Evolutionary conservation across 164 flowering plant genomes (phyloP), one percentile per base, ranked within the genome.

Genomic region (Stephania cephalantha): DNA sequence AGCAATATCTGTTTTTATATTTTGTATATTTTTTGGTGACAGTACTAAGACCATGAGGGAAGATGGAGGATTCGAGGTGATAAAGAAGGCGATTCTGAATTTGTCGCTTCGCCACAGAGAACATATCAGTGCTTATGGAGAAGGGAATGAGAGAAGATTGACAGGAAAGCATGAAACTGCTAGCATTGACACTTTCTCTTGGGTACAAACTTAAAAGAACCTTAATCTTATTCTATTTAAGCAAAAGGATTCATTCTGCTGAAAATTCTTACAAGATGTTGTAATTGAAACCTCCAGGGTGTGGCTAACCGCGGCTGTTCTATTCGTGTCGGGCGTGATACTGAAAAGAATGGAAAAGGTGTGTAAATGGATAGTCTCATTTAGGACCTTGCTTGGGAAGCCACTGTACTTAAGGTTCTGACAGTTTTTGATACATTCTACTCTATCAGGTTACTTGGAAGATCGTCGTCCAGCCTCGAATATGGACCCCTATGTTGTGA

Each of bases 101-200:
- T 87, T 96, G 9, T 93, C 98, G 1, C 93, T 93, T 81, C 95
- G 98, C 77, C 99, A 96, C 85, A 82, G 78, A n/a, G 97, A 87
- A 10, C 98, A 94, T 72, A 96, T 96, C 35, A 89, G 90, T 80
- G 99, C 99, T 25, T 96, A 96, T 76, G 97, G 99, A 76, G 99
- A 96, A 92, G 99, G 99, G 76, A 96, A 96, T 78, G 98, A 96
- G 80, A 85, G 99, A 85, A 86, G 99, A 78, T 81, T 94, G 85
- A 94, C 99, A 1, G 99, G 99, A 73, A 92, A 91, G 81, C 99
- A 96, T 66, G 99, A 96, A 80, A 96, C 99, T 53, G 98, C 99
- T 45, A 80, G 76, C 83, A 96, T 96, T 53, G 70, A 91, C 87
- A 79, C 86, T 46, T 96, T 96, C 78, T 94, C 99, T 69, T 94